phyloP scores from a whole-genome alignment of 2,329 filamentous ascomycete genomes.

The Aschersonia sp. region DNA sequence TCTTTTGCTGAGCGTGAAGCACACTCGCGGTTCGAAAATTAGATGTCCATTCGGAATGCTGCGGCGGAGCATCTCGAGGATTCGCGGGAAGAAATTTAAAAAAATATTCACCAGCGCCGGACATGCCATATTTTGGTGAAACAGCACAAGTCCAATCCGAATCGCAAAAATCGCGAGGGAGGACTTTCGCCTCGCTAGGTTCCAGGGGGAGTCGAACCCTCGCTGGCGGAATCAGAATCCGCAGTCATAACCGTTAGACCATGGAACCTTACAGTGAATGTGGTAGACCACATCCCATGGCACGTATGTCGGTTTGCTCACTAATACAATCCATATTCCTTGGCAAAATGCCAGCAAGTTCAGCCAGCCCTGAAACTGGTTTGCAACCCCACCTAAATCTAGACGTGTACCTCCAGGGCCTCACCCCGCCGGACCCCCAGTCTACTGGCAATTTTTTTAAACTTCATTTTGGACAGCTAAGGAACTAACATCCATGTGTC shows the following conservation, averaged over 20 bases:
- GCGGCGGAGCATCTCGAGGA: no score
- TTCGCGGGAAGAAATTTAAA: no score
- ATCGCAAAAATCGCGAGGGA: neutral
- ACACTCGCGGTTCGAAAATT: no score
- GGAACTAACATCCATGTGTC: neutral
- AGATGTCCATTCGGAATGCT: no score
- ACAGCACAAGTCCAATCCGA: no score
- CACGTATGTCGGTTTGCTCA: neutral
- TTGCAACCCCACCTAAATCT: conserved; percentile 18
- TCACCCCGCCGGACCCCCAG: no score
- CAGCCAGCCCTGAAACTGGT: neutral
- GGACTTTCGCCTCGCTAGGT: conserved; percentile 8
- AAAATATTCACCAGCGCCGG: no score
- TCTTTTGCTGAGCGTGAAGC: no score
- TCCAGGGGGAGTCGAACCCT: conserved; percentile 21
- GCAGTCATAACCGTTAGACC: conserved; percentile 23
- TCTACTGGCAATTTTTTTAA: conserved; percentile 8
- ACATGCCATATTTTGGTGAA: no score
- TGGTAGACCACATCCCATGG: conserved; percentile 13
- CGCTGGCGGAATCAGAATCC: conserved; percentile 21
- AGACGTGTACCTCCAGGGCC: no score
- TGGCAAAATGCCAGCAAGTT: neutral
- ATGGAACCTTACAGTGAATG: conserved; percentile 14
- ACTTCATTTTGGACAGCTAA: neutral
- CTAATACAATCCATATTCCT: neutral